These are phyloP conservation scores for Parafenestella ontariensis DNA, from an alignment of 2,329 filamentous ascomycete species.

Conservation along the genomic window DNA sequence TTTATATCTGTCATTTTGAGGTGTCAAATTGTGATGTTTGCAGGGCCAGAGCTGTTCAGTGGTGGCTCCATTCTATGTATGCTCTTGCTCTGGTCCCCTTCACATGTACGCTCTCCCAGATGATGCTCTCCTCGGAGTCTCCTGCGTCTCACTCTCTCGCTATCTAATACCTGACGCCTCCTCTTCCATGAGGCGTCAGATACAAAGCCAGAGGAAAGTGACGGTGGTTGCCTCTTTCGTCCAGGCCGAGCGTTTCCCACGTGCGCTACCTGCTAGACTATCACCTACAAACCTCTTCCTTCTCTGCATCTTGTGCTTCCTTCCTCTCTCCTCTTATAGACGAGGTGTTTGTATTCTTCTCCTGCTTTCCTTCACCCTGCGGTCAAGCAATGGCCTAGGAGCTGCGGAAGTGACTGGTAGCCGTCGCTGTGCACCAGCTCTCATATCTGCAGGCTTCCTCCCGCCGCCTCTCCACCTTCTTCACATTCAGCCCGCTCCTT, in stretches of 20 bases:
- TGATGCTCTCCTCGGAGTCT: not conserved
- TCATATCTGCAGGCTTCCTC: conserved; percentile 33
- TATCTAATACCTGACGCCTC: conserved; percentile 72
- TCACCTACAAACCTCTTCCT: conserved; percentile 38
- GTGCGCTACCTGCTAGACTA: conserved; percentile 37
- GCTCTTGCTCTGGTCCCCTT: not conserved
- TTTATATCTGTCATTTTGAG: not conserved
- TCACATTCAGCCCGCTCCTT: conserved; percentile 46
- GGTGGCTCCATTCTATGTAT: not conserved
- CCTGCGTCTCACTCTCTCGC: conserved; percentile 59
- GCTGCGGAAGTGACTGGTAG: conserved; percentile 33
- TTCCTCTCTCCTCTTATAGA: conserved; percentile 28
- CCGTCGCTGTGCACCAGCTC: conserved; percentile 25
- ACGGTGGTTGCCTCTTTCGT: conserved; percentile 47
- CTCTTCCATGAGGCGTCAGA: conserved; percentile 64
- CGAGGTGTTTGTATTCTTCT: conserved; percentile 15
- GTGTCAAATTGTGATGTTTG: not conserved
- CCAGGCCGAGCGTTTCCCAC: conserved; percentile 33
- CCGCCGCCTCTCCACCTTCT: conserved; percentile 43
- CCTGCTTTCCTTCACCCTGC: conserved; percentile 17
- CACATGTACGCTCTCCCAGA: not conserved
- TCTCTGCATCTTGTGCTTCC: conserved; percentile 26
- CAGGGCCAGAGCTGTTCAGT: not conserved
- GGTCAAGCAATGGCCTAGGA: conserved; percentile 27
- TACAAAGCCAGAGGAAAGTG: conserved; percentile 74